Evolutionary conservation across 139 green algal species (phyloP).

Genomic region (Trebouxia sp.): DNA sequence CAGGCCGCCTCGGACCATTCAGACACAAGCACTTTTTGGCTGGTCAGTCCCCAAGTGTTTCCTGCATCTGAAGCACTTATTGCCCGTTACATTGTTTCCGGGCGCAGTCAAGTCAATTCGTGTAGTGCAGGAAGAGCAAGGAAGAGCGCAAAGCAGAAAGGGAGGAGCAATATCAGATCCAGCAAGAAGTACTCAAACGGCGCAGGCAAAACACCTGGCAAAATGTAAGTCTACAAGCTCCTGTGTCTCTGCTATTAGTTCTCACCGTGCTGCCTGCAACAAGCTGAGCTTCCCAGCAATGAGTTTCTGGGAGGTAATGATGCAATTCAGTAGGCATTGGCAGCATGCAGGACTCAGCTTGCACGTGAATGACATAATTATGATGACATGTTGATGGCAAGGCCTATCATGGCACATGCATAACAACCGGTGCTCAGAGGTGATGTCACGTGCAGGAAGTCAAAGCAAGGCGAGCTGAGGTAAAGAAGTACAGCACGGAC

Average conservation of each 20-base stretch:
- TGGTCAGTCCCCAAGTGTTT: neutral
- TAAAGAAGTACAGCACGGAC: conserved; percentile 43
- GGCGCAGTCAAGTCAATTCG: too few relatives aligned
- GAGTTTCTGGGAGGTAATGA: too few relatives aligned
- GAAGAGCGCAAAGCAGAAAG: conserved; percentile 17
- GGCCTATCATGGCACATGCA: neutral
- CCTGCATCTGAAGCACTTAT: neutral
- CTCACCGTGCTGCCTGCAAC: neutral
- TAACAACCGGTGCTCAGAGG: neutral
- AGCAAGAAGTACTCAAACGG: conserved; percentile 53
- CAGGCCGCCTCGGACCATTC: neutral
- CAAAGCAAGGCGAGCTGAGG: conserved; percentile 40
- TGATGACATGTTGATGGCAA: too few relatives aligned
- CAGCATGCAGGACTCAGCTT: too few relatives aligned
- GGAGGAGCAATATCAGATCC: conserved; percentile 8
- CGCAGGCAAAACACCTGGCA: conserved; percentile 48
- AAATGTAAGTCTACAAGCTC: conserved; percentile 32
- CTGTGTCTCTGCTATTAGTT: too few relatives aligned
- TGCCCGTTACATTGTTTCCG: neutral
- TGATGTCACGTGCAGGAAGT: conserved; percentile 39
- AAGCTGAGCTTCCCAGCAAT: too few relatives aligned
- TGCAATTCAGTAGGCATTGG: too few relatives aligned
- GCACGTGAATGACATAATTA: too few relatives aligned
- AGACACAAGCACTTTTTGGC: conserved; percentile 27
- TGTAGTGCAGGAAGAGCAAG: conserved; percentile 8